phyloP scores from a whole-genome alignment of 2,329 filamentous ascomycete species.

The Purpureocillium takamizusanense region DNA sequence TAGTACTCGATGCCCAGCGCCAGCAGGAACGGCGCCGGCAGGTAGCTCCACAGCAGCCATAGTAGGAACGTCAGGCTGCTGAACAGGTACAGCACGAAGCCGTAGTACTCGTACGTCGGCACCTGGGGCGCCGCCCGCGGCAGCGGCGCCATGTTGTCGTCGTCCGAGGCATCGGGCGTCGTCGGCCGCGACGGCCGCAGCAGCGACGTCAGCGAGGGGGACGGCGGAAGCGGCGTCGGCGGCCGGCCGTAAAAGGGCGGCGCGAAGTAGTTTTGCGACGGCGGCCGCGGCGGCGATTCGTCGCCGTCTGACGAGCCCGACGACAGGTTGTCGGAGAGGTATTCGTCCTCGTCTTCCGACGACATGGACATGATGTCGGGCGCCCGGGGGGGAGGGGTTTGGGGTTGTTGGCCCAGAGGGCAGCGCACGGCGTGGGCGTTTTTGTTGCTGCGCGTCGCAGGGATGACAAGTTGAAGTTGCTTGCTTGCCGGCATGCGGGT shows the following conservation, averaged over 20 bases:
- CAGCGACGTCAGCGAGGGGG: slow-evolving; percentile 84
- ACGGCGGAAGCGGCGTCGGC: slow-evolving; percentile 88
- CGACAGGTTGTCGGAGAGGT: slow-evolving; percentile 23
- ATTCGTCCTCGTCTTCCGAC: slow-evolving; percentile 25
- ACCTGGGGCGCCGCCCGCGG: slow-evolving; percentile 85
- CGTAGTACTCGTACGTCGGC: slow-evolving; percentile 99
- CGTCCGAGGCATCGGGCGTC: slow-evolving; percentile 85
- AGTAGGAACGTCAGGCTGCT: slow-evolving; percentile 71
- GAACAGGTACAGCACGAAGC: slow-evolving; percentile 92
- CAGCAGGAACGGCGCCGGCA: slow-evolving; percentile 85
- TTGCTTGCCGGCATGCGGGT: too few relatives aligned
- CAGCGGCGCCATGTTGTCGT: slow-evolving; percentile 76
- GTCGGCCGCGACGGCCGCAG: slow-evolving; percentile 85
- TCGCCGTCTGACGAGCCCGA: slow-evolving; percentile 20
- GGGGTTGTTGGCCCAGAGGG: slow-evolving; percentile 1
- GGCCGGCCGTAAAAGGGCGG: slow-evolving; percentile 96
- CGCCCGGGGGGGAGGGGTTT: background rate
- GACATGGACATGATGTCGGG: slow-evolving; percentile 19
- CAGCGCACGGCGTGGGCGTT: background rate
- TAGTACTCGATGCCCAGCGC: slow-evolving; percentile 94
- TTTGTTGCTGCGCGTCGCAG: too few relatives aligned
- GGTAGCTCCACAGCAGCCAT: slow-evolving; percentile 74
- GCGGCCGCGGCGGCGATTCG: slow-evolving; percentile 32
- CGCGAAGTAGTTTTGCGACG: slow-evolving; percentile 48
- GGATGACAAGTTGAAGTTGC: too few relatives aligned